A percentile compares a stretch with the other conserved stretches of the same genome.
phyloP scores from a whole-genome alignment of 1,284 basidiomycete species.

The Heimioporus retisporus region DNA sequence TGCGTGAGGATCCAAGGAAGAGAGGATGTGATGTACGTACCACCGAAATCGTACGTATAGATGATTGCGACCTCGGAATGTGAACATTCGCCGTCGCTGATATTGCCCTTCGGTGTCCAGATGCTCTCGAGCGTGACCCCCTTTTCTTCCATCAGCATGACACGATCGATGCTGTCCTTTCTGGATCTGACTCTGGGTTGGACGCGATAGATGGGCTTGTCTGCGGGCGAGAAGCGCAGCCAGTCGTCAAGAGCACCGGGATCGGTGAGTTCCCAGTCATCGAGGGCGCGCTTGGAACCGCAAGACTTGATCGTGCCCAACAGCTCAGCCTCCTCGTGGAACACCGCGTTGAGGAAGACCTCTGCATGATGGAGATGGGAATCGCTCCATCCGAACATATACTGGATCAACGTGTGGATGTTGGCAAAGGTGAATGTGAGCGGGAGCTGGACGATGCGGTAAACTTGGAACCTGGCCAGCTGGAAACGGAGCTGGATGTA shows the following conservation, averaged over 20 bases:
- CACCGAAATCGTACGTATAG: constrained; percentile 42
- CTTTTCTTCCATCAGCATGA: constrained; percentile 38
- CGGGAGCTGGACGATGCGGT: constrained; percentile 43
- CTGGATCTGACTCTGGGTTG: constrained; percentile 15
- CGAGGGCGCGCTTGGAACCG: constrained; percentile 33
- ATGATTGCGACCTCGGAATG: constrained; percentile 43
- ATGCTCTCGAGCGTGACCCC: constrained; percentile 41
- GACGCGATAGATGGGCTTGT: constrained; percentile 38
- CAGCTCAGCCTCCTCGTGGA: constrained; percentile 23
- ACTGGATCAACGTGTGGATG: constrained; percentile 46
- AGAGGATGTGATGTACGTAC: constrained; percentile 11
- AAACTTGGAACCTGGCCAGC: constrained; percentile 44
- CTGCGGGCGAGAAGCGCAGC: constrained; percentile 23
- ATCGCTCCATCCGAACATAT: constrained; percentile 50
- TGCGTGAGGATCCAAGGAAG: too few species aligned
- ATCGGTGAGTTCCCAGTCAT: constrained; percentile 28
- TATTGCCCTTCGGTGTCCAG: constrained; percentile 42
- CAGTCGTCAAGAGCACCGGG: constrained; percentile 22
- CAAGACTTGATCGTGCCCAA: constrained; percentile 44
- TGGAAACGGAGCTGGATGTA: constrained; percentile 46
- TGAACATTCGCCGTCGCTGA: constrained; percentile 38
- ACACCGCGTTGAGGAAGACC: constrained; percentile 35
- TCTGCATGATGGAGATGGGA: constrained; percentile 39
- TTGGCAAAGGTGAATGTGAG: constrained; percentile 48
- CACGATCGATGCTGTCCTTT: constrained; percentile 21